Percentiles rank a stretch among this genome's conserved stretches.
These are phyloP conservation scores for Haplosporangium gracile DNA, from an alignment of 192 early-diverging fungal species.

Conservation along the genomic window DNA sequence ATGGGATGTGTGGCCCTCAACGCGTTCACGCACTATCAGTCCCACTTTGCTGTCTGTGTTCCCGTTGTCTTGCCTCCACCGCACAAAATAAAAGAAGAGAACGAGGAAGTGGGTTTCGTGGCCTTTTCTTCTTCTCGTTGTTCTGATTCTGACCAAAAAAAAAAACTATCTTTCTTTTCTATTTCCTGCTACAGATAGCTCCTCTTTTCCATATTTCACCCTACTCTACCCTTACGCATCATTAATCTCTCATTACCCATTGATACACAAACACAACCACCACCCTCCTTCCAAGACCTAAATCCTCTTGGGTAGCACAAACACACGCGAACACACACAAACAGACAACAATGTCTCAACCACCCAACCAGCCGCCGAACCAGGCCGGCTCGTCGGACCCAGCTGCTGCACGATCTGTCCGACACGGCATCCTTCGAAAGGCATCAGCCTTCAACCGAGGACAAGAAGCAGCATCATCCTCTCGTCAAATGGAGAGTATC, in stretches of 20 bases:
- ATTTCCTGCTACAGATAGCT: background rate
- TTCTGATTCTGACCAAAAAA: background rate
- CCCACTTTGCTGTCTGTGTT: background rate
- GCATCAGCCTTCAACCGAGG: background rate
- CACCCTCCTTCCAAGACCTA: background rate
- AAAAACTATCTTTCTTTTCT: background rate
- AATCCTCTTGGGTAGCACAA: background rate
- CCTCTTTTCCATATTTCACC: background rate
- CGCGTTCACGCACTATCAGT: background rate
- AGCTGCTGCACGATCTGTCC: background rate
- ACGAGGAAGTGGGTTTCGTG: background rate
- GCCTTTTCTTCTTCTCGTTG: background rate
- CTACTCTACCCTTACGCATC: background rate
- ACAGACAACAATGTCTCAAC: background rate
- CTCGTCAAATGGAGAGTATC: slow-evolving; percentile 22
- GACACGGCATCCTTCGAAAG: slow-evolving; percentile 28
- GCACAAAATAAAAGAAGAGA: background rate
- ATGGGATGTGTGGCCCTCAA: background rate
- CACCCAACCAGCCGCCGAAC: slow-evolving; percentile 6
- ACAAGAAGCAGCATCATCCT: background rate
- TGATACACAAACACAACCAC: background rate
- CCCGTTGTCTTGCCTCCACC: background rate
- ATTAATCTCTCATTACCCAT: background rate
- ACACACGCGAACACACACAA: background rate
- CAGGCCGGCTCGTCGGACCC: background rate